Percentiles rank a stretch among this genome's conserved stretches.
Evolutionary conservation across 257 asterid species (phyloP).

Genomic region (Fraxinus americana): DNA sequence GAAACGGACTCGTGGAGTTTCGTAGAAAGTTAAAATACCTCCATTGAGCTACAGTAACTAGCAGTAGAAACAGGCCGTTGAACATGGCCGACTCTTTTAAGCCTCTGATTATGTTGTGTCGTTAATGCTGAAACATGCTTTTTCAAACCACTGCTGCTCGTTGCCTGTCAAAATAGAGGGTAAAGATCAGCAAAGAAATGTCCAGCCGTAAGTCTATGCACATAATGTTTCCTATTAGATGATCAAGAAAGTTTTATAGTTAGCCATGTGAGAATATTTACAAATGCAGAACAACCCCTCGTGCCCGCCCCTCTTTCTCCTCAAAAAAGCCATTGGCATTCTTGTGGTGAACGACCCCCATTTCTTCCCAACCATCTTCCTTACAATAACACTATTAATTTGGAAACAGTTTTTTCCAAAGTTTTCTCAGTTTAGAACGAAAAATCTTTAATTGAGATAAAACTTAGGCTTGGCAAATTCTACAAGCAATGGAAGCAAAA

Average conservation of each 20-base stretch:
- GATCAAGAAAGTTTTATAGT: neutral
- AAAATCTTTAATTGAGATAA: neutral
- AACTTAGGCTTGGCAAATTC: neutral
- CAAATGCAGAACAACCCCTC: neutral
- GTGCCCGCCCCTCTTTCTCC: neutral
- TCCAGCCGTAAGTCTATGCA: constrained; percentile 7
- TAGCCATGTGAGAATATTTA: neutral
- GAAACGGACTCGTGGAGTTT: neutral
- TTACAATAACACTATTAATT: neutral
- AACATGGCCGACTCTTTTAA: constrained; percentile 37
- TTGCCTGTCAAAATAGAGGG: constrained; percentile 42
- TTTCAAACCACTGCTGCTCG: constrained; percentile 30
- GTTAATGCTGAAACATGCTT: constrained; percentile 38
- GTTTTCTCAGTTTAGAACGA: neutral
- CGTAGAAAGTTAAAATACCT: constrained; percentile 45
- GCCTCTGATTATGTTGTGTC: constrained; percentile 38
- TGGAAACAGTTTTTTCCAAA: no score
- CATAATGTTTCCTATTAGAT: neutral
- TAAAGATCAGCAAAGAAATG: constrained; percentile 18
- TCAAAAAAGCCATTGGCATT: neutral
- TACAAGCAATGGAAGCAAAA: neutral
- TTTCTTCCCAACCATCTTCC: neutral
- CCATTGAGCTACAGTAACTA: constrained; percentile 66
- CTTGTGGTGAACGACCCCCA: neutral
- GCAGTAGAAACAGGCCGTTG: constrained; percentile 56